phyloP scores from a whole-genome alignment of 1,284 basidiomycete species.

The Laetiporus sulphureus region DNA sequence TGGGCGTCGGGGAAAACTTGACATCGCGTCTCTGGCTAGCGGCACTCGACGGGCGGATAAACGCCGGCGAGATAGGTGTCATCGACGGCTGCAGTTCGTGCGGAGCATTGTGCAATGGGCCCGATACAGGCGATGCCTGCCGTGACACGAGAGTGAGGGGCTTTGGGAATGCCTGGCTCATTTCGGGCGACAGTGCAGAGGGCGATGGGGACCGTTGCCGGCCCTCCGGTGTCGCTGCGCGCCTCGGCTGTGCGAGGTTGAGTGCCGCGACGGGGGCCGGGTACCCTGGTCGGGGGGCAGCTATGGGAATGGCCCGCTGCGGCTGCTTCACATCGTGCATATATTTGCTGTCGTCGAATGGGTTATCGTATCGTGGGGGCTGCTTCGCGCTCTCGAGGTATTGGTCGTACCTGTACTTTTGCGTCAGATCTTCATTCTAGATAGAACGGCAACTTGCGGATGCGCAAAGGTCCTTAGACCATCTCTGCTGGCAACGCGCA shows the following conservation, averaged over 20 bases:
- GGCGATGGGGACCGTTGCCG: slow-evolving; percentile 21
- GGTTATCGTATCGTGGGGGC: slow-evolving; percentile 43
- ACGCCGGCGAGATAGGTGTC: slow-evolving; percentile 71
- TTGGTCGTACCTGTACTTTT: slow-evolving; percentile 50
- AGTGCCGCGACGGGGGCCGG: slow-evolving; percentile 59
- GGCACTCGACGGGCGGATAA: slow-evolving; percentile 55
- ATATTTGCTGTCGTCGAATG: slow-evolving; percentile 33
- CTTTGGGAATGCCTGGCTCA: slow-evolving; percentile 32
- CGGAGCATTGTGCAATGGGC: slow-evolving; percentile 39
- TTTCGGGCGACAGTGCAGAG: slow-evolving; percentile 27
- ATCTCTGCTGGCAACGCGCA: neutral
- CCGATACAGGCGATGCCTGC: slow-evolving; percentile 19
- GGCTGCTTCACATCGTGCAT: slow-evolving; percentile 31
- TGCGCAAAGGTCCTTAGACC: neutral
- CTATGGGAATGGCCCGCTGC: slow-evolving; percentile 41
- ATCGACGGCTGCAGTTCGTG: slow-evolving; percentile 71
- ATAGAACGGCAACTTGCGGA: neutral
- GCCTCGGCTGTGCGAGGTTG: slow-evolving; percentile 43
- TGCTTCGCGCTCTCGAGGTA: slow-evolving; percentile 42
- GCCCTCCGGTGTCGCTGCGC: slow-evolving; percentile 31
- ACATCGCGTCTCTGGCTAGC: slow-evolving; percentile 33
- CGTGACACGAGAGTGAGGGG: slow-evolving; percentile 26
- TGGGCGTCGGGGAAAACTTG: slow-evolving; percentile 45
- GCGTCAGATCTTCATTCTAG: neutral
- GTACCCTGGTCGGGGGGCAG: slow-evolving; percentile 67